A percentile compares a stretch with the other conserved stretches of the same genome.
These are phyloP conservation scores for Chaetomium globosum DNA, from an alignment of 2,329 filamentous ascomycete genomes.

Conservation along the genomic window DNA sequence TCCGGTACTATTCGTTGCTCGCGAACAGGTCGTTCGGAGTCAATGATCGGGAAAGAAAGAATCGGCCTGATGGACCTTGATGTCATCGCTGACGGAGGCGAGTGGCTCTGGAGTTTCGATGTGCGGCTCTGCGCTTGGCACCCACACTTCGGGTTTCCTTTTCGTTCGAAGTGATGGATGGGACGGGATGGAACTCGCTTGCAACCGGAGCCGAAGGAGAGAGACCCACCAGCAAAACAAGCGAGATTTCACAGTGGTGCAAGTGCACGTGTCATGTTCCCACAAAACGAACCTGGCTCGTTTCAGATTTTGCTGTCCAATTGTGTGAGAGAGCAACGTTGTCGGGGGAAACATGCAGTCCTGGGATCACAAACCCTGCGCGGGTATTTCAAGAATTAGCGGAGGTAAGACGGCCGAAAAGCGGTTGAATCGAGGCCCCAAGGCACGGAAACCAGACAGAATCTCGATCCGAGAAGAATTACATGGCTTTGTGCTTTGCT, in stretches of 20 bases:
- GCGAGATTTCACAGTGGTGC: conserved; percentile 22
- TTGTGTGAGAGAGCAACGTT: neutral
- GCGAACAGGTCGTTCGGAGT: neutral
- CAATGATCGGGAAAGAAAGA: no score
- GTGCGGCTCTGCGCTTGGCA: conserved; percentile 27
- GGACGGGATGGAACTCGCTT: conserved; percentile 11
- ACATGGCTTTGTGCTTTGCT: neutral
- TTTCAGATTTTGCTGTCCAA: conserved; percentile 28
- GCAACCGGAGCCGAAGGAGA: conserved; percentile 11
- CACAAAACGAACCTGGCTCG: conserved; percentile 17
- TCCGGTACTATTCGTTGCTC: neutral
- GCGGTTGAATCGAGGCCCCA: conserved; percentile 16
- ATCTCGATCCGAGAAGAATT: conserved; percentile 6
- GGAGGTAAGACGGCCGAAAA: conserved; percentile 23
- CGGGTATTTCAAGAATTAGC: neutral
- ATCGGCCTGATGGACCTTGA: neutral
- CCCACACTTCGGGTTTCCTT: neutral
- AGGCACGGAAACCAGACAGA: conserved; percentile 18
- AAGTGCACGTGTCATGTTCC: conserved; percentile 19
- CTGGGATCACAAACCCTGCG: conserved; percentile 9
- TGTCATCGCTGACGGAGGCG: neutral
- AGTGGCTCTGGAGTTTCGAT: neutral
- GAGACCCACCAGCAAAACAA: conserved; percentile 14
- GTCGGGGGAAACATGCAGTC: conserved; percentile 2
- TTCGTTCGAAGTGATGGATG: neutral